A percentile compares a stretch with the other conserved stretches of the same genome.
phyloP scores from a whole-genome alignment of 1,139 yeast species.

The Debaryomyces singareniensis region DNA sequence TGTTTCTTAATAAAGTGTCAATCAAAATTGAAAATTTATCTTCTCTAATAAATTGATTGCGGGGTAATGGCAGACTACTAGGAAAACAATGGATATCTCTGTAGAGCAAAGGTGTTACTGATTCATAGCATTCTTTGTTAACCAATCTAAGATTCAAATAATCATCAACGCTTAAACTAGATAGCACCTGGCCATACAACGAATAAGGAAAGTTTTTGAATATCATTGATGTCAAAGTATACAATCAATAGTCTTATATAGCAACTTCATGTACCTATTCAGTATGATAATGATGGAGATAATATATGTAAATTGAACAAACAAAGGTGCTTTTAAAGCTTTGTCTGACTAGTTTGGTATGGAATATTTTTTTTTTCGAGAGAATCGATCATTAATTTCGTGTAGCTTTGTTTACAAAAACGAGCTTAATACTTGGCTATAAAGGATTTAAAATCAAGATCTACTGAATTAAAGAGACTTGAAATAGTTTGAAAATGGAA shows the following conservation, averaged over 20 bases:
- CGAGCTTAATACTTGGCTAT: too few species aligned
- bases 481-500: too few species aligned
- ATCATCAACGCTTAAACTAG: not conserved
- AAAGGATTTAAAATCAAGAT: too few species aligned
- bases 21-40: not conserved
- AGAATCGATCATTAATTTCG: too few species aligned
- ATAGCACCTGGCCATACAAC: not conserved
- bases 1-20: not conserved
- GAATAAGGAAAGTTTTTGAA: not conserved
- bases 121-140: not conserved
- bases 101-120: not conserved
- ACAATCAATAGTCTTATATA: not conserved
- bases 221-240: constrained; percentile 1
- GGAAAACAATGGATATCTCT: not conserved
- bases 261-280: not conserved
- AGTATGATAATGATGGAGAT: too few species aligned
- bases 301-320: too few species aligned
- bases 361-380: too few species aligned
- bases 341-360: too few species aligned
- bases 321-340: too few species aligned
- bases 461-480: too few species aligned
- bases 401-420: too few species aligned
- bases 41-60: too few species aligned
- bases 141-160: not conserved
- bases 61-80: not conserved